Evolutionary conservation across 2,329 filamentous ascomycete genomes (phyloP).

Genomic region (Plectosphaerella cucumerina): DNA sequence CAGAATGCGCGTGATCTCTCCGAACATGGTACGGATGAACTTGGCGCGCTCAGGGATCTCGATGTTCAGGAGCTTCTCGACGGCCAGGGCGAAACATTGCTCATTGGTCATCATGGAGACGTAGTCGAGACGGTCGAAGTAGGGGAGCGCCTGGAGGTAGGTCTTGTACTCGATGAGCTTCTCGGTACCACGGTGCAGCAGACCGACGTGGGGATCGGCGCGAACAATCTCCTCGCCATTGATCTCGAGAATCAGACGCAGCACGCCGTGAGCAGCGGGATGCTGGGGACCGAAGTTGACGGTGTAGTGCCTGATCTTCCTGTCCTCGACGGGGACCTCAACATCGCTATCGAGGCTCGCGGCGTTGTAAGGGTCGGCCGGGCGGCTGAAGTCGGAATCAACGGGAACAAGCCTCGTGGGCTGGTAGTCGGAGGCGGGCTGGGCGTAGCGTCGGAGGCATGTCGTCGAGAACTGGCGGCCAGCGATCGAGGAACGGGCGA

Average conservation of each 20-base stretch:
- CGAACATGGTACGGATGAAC: constrained; percentile 94
- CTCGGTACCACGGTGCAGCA: constrained; percentile 95
- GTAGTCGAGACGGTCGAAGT: constrained; percentile 98
- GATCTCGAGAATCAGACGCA: constrained; percentile 94
- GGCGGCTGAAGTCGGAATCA: constrained; percentile 55
- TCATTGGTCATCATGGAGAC: constrained; percentile 99
- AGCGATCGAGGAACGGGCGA: constrained; percentile 19
- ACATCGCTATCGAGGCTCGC: constrained; percentile 34
- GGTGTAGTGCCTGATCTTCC: constrained; percentile 97
- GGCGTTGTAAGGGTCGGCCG: constrained; percentile 32
- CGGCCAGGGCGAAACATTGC: constrained; percentile 91
- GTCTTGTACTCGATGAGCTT: constrained; percentile 99
- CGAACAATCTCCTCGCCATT: constrained; percentile 97
- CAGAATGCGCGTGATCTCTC: constrained; percentile 85
- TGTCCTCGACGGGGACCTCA: constrained; percentile 48
- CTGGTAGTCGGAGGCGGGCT: constrained; percentile 41
- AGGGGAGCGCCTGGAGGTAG: constrained; percentile 94
- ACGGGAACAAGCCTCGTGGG: constrained; percentile 62
- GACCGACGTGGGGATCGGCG: constrained; percentile 91
- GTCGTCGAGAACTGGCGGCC: constrained; percentile 64
- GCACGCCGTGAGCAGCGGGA: constrained; percentile 95
- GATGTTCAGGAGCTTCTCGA: constrained; percentile 96
- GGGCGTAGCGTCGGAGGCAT: constrained; percentile 57
- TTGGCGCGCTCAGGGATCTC: constrained; percentile 95
- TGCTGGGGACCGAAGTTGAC: constrained; percentile 99